Conservation (phyloP, 2,329 filamentous ascomycete genomes). For the Ramularia endophylla region DNA sequence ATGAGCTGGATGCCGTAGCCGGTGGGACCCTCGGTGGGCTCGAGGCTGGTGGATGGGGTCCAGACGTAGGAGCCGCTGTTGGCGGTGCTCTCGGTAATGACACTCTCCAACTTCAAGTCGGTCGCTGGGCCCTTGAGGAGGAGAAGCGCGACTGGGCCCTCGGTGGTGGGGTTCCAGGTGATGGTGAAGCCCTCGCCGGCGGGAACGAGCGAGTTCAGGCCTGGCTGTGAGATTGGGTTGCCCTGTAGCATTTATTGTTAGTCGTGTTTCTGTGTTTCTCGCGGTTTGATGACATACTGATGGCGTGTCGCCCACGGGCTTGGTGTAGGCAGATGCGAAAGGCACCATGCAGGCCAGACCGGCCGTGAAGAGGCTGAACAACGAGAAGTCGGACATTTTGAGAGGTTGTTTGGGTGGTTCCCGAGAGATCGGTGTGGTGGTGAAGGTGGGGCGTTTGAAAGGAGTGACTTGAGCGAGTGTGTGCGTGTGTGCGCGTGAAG, state of each 20-base stretch:
- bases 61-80: slow-evolving; percentile 54
- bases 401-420: slow-evolving; percentile 15
- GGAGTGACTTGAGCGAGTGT: slow-evolving; percentile 28
- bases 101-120: slow-evolving; percentile 48
- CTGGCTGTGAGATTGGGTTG: slow-evolving; percentile 51
- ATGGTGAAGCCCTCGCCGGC: slow-evolving; percentile 52
- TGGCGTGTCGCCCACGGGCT: slow-evolving; percentile 27
- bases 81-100: slow-evolving; percentile 47
- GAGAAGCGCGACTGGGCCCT: slow-evolving; percentile 50
- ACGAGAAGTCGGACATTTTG: slow-evolving; percentile 29
- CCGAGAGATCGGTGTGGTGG: neutral
- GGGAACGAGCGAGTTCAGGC: slow-evolving; percentile 49
- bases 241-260: slow-evolving; percentile 29
- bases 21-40: slow-evolving; percentile 38
- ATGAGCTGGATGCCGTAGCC: slow-evolving; percentile 59
- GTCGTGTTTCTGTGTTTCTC: neutral
- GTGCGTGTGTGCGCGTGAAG: too few relatives aligned
- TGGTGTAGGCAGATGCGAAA: slow-evolving; percentile 44
- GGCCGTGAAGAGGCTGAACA: slow-evolving; percentile 48
- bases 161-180: slow-evolving; percentile 50
- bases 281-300: slow-evolving; percentile 6
- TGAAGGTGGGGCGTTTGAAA: slow-evolving; percentile 7
- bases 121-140: slow-evolving; percentile 54
- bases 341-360: slow-evolving; percentile 44
- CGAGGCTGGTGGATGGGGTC: slow-evolving; percentile 47